These are phyloP conservation scores for Phytophthora sansomeana DNA, from an alignment of 352 stramenopile species.

Conservation along the genomic window DNA sequence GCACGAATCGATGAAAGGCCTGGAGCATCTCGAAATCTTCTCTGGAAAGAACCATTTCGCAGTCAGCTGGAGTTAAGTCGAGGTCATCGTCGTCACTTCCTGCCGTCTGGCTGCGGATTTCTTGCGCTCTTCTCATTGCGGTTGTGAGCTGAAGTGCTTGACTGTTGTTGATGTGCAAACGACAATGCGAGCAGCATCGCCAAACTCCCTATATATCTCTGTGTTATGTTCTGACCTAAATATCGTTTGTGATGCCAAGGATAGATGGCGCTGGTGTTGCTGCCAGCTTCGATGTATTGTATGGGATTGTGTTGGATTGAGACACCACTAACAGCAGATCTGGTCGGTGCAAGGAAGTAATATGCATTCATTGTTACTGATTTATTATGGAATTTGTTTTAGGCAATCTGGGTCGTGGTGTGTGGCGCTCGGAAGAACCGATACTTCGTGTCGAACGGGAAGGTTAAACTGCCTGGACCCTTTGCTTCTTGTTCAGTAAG, in stretches of 20 bases:
- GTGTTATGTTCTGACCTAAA: slow-evolving; percentile 13
- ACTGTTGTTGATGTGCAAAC: background rate
- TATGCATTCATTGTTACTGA: slow-evolving; percentile 6
- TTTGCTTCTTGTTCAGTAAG: slow-evolving; percentile 36
- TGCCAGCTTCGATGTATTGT: no score
- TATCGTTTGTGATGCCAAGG: background rate
- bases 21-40: slow-evolving; percentile 68
- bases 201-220: slow-evolving; percentile 14
- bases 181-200: background rate
- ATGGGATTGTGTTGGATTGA: no score
- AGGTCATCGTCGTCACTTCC: slow-evolving; percentile 18
- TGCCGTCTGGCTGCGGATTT: slow-evolving; percentile 11
- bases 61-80: slow-evolving; percentile 10
- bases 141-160: slow-evolving; percentile 3
- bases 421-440: slow-evolving; percentile 10
- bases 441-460: slow-evolving; percentile 23
- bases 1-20: slow-evolving; percentile 61
- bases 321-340: background rate
- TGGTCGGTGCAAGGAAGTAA: background rate
- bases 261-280: slow-evolving; percentile 9
- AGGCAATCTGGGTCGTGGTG: slow-evolving; percentile 29
- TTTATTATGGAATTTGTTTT: slow-evolving; percentile 20
- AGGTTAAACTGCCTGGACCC: background rate
- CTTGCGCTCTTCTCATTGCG: slow-evolving; percentile 20
- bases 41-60: slow-evolving; percentile 58